Percentiles rank a stretch among this genome's conserved stretches.
Conservation (phyloP, 169 alveolate species). For the Miamiensis avidus region DNA sequence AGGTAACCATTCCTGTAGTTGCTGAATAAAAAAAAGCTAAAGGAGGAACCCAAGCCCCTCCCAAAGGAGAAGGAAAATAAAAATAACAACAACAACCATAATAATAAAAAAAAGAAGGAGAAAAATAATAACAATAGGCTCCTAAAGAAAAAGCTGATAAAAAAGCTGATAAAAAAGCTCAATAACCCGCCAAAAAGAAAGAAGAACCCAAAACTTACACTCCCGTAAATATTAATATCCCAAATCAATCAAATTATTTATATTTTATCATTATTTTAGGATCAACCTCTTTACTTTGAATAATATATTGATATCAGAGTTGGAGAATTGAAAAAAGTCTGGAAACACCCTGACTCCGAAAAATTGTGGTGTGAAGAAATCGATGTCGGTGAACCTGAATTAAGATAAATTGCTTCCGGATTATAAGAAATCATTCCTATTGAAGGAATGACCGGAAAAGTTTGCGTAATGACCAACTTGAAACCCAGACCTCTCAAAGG, state of each 20-base stretch:
- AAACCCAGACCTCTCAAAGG: slow-evolving; percentile 76
- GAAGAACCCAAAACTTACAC: too few relatives aligned
- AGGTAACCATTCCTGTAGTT: too few relatives aligned
- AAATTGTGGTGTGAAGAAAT: slow-evolving; percentile 81
- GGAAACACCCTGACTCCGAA: slow-evolving; percentile 78
- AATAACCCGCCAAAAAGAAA: too few relatives aligned
- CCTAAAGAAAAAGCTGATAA: too few relatives aligned
- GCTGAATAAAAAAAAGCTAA: not conserved
- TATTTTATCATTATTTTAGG: not conserved
- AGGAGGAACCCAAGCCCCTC: not conserved
- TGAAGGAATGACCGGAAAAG: slow-evolving; percentile 74
- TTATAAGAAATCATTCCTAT: slow-evolving; percentile 69
- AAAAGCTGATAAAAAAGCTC: too few relatives aligned
- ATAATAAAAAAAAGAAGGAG: not conserved
- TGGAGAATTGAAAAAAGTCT: slow-evolving; percentile 40
- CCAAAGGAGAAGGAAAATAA: not conserved
- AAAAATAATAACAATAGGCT: not conserved
- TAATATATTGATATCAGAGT: not conserved
- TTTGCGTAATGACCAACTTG: slow-evolving; percentile 79
- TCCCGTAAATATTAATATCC: too few relatives aligned
- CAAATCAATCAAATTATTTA: too few relatives aligned
- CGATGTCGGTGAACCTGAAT: slow-evolving; percentile 80
- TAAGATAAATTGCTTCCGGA: slow-evolving; percentile 86
- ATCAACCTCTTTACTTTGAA: not conserved
- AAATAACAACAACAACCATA: not conserved